Conservation (phyloP, 768 basidiomycete species). For the Hydnum rufescens region DNA sequence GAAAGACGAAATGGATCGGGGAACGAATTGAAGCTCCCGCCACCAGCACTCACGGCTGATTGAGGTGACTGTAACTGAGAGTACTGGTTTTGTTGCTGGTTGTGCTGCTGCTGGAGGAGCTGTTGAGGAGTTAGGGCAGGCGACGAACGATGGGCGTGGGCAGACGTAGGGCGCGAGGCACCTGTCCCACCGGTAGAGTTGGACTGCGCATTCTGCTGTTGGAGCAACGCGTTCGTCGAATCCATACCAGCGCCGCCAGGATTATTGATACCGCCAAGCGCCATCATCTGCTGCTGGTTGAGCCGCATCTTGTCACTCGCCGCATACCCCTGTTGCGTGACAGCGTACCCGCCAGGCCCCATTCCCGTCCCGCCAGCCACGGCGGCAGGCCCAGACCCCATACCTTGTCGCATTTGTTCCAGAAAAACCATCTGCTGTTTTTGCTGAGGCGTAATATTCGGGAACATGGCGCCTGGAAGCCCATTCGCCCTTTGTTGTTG, state of each 20-base stretch:
- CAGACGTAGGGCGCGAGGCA: background rate
- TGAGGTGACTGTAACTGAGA: background rate
- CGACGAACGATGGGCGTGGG: background rate
- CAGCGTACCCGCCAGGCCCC: constrained; percentile 1
- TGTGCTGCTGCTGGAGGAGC: background rate
- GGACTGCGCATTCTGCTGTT: background rate
- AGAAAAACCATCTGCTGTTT: background rate
- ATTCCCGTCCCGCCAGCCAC: background rate
- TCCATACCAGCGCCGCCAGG: background rate
- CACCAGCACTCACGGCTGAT: background rate
- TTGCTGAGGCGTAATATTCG: background rate
- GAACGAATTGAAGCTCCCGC: no score
- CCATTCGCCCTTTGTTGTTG: background rate
- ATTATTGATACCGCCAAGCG: background rate
- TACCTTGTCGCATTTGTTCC: background rate
- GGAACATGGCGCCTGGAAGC: background rate
- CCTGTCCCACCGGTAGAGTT: background rate
- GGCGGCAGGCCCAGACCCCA: background rate
- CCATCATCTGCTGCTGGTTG: background rate
- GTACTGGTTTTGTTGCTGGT: background rate
- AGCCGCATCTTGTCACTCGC: background rate
- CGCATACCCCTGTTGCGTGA: background rate
- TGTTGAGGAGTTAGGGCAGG: background rate
- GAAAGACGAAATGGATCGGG: background rate
- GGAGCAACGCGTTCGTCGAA: background rate